phyloP scores from a whole-genome alignment of 176 grass and related monocot genomes.

The Zea luxurians region DNA sequence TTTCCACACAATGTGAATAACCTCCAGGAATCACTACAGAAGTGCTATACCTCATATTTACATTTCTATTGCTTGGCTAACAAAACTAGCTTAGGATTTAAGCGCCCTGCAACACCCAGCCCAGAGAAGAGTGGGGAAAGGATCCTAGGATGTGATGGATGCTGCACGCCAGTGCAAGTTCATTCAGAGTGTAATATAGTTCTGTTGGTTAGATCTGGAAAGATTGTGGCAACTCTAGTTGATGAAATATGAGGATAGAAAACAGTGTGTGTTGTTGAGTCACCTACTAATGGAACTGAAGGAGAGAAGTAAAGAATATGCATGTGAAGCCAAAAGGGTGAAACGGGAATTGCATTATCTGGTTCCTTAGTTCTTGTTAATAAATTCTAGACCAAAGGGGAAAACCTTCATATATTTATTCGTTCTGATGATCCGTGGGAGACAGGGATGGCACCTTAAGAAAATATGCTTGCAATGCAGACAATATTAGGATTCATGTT shows the following conservation, averaged over 20 bases:
- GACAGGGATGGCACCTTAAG: neutral
- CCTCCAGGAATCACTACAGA: neutral
- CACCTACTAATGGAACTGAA: neutral
- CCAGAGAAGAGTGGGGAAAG: neutral
- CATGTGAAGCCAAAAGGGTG: conserved; percentile 29
- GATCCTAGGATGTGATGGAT: neutral
- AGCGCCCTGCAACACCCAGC: neutral
- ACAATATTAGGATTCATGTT: neutral
- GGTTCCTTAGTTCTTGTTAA: neutral
- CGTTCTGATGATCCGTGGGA: neutral
- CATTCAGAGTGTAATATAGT: neutral
- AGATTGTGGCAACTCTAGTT: neutral
- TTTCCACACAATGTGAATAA: neutral
- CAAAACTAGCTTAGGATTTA: conserved; percentile 18
- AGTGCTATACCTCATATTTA: neutral
- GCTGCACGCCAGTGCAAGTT: neutral
- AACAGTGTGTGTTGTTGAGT: neutral
- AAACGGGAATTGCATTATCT: neutral
- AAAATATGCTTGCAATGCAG: neutral
- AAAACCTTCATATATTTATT: conserved; percentile 13
- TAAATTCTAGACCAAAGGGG: conserved; percentile 6
- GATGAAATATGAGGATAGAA: neutral
- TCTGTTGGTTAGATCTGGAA: neutral
- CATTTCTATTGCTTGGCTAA: neutral
- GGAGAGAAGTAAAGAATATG: neutral